Base-by-base conservation (phyloP, 2,329 filamentous ascomycete genomes). In the Dactylellina parvicollis region DNA sequence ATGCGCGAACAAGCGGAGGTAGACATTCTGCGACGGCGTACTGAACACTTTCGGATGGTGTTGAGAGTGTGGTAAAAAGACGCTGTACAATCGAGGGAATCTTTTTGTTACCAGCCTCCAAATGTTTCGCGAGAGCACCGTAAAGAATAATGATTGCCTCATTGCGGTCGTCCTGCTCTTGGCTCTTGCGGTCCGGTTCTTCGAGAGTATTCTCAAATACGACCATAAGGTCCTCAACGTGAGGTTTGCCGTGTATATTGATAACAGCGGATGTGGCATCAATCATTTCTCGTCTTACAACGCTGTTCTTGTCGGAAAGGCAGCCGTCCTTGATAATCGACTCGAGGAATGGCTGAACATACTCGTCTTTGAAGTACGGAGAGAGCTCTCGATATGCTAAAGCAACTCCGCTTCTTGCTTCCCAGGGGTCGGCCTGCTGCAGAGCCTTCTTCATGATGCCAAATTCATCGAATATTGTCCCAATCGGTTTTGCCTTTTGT, bases 91-190 rank as follows among this genome's bases (percentile, higher is more conserved):
- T 95, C 65, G 90, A 88, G 0, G 93, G 92, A 52, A 98, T 87
- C 78, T 96, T 93, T 76, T 88, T 83, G 80, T 99, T 95, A n/a
- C 92, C 92, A 5, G 88, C 82, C 76, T 90, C 87, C 70, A 99
- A 83, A 83, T 99, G 95, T 56, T 91, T 88, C 44, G 93, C 95
- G 36, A 99, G 83, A 56, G 96, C 94, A 79, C 95, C 95, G 78
- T 99, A 99, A 80, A 99, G 90, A 77, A 99, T 95, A 77, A 99
- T 93, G 57, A 99, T 93, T 16, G 96, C 95, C 82, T 99, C 95
- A 77, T 97, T 97, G 75, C 98, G 90, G 71, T 92, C 87, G 80
- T 99, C 96, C 16, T 91, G 89, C 60, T 89, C 87, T 76, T 93
- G 88, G 0, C 89, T 92, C 66, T 88, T 90, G 79, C 90, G 91